phyloP scores from a whole-genome alignment of 2,329 filamentous ascomycete species.

The Macrophomina phaseolina region DNA sequence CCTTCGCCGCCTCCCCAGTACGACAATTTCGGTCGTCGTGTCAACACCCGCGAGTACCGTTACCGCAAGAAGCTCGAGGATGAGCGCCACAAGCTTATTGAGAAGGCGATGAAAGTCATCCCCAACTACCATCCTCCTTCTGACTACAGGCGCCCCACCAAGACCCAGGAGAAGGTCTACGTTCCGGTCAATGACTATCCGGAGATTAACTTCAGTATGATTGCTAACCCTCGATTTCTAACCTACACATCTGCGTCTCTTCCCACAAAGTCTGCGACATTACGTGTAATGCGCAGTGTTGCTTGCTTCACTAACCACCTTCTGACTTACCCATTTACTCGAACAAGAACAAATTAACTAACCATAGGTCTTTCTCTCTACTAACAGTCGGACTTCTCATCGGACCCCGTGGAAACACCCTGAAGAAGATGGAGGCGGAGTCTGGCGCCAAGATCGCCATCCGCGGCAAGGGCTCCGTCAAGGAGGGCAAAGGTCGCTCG shows the following conservation, averaged over 20 bases:
- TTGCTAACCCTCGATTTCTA: conserved; percentile 86
- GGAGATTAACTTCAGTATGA: conserved; percentile 99
- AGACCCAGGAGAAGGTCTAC: conserved; percentile 99
- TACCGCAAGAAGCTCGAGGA: conserved; percentile 98
- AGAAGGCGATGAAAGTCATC: conserved; percentile 99
- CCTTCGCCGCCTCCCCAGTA: conserved; percentile 96
- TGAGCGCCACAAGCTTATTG: conserved; percentile 97
- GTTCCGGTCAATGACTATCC: conserved; percentile 99
- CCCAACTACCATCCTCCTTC: conserved; percentile 98
- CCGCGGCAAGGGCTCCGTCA: conserved; percentile 98
- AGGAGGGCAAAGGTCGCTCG: conserved; percentile 98
- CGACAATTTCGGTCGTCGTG: conserved; percentile 98
- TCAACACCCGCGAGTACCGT: conserved; percentile 98
- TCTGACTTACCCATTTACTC: conserved; percentile 25
- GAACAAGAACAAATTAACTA: conserved; percentile 64
- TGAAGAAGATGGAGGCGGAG: conserved; percentile 99
- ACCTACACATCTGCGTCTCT: conserved; percentile 50
- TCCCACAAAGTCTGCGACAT: conserved; percentile 39
- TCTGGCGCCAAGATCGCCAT: conserved; percentile 99
- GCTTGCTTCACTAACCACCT: conserved; percentile 49
- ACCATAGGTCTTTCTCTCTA: conserved; percentile 80
- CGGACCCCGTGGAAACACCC: conserved; percentile 98
- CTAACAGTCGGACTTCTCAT: conserved; percentile 99
- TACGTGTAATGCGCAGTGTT: conserved; percentile 43
- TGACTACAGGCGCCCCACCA: conserved; percentile 97